A percentile compares a stretch with the other conserved stretches of the same genome.
Conservation (phyloP, 345 rosid genomes). For the Citrus unshiu region DNA sequence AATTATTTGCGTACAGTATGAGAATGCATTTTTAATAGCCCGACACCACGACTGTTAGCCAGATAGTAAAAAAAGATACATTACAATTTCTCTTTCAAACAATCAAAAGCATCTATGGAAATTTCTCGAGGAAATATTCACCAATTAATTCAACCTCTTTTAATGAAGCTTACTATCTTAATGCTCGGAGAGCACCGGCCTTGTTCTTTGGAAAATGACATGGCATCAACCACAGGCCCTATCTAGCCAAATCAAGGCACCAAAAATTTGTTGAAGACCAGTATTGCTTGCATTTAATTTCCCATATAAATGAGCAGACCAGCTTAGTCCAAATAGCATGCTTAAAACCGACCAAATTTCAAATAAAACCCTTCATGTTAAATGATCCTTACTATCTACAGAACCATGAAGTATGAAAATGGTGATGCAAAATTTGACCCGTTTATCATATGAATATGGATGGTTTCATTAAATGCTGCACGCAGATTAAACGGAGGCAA, state of each 20-base stretch:
- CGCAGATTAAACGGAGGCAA: neutral
- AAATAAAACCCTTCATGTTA: neutral
- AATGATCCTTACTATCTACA: neutral
- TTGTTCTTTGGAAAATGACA: neutral
- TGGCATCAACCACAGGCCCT: neutral
- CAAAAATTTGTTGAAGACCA: neutral
- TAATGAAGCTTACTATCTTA: neutral
- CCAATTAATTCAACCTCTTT: neutral
- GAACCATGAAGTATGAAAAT: neutral
- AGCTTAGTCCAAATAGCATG: neutral
- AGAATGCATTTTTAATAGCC: too few relatives aligned
- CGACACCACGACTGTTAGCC: too few relatives aligned
- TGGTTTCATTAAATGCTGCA: slow-evolving; percentile 13
- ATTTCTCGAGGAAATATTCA: neutral
- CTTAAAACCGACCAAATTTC: slow-evolving; percentile 3
- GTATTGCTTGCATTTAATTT: neutral
- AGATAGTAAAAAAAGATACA: too few relatives aligned
- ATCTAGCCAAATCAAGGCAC: neutral
- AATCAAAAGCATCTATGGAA: too few relatives aligned
- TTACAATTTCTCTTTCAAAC: neutral
- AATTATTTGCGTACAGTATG: too few relatives aligned
- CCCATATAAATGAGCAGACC: neutral
- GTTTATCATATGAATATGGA: neutral
- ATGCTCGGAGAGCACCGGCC: neutral
- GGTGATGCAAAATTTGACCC: neutral